Conservation (phyloP, 345 rosid genomes). For the Nasturtium officinale region DNA sequence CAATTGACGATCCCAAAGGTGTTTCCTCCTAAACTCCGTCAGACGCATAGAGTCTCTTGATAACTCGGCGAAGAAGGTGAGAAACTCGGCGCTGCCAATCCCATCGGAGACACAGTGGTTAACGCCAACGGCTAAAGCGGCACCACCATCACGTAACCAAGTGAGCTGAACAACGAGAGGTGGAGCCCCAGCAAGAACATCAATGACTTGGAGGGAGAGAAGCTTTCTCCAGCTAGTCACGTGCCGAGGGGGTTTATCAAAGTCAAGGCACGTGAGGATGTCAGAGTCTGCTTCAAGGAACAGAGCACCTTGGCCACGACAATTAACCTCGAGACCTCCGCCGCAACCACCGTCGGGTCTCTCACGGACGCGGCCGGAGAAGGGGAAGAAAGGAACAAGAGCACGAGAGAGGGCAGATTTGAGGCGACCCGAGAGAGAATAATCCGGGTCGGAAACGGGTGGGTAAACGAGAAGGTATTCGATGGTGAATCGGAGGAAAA, state of each 20-base stretch:
- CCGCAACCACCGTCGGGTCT: constrained; percentile 43
- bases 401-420: constrained; percentile 62
- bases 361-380: constrained; percentile 76
- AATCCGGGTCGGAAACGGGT: constrained; percentile 45
- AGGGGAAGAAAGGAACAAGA: constrained; percentile 72
- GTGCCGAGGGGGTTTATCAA: constrained; percentile 58
- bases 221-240: constrained; percentile 76
- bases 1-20: constrained; percentile 80
- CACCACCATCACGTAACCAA: constrained; percentile 79
- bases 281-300: constrained; percentile 65
- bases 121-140: constrained; percentile 65
- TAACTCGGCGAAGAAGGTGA: constrained; percentile 63
- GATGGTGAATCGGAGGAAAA: constrained; percentile 79
- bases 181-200: constrained; percentile 77
- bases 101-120: constrained; percentile 83
- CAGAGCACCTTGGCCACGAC: constrained; percentile 69
- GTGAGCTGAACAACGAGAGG: constrained; percentile 79
- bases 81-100: constrained; percentile 73
- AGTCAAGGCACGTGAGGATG: constrained; percentile 45
- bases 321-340: constrained; percentile 61
- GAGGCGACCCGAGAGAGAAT: constrained; percentile 44
- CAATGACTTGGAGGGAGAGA: constrained; percentile 59
- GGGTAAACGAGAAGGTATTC: constrained; percentile 72
- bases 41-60: constrained; percentile 35
- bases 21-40: constrained; percentile 43